phyloP scores from a whole-genome alignment of 345 rosid species.

The Crucihimalaya himalaica region DNA sequence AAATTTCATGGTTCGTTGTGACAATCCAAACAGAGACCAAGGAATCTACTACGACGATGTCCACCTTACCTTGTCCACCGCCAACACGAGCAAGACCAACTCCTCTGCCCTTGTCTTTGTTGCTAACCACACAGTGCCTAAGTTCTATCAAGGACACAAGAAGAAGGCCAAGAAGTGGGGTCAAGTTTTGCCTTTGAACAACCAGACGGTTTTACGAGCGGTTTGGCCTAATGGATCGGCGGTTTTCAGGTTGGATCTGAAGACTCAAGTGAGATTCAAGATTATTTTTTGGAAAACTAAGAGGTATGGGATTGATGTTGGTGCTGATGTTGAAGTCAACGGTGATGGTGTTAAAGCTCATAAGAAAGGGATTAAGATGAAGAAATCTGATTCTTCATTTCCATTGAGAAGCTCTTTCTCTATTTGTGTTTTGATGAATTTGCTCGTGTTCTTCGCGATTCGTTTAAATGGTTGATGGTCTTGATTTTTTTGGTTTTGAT shows the following conservation, averaged over 20 bases:
- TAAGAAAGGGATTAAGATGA: conserved; percentile 49
- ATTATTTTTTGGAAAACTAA: conserved; percentile 60
- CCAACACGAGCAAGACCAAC: not conserved
- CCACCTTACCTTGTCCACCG: conserved; percentile 46
- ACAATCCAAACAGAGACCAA: conserved; percentile 69
- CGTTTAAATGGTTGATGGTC: not conserved
- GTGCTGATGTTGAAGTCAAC: conserved; percentile 55
- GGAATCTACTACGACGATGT: conserved; percentile 68
- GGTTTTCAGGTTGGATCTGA: conserved; percentile 65
- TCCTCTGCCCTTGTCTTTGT: conserved; percentile 18
- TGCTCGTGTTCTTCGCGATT: conserved; percentile 22
- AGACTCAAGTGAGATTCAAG: conserved; percentile 66
- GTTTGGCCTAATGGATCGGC: conserved; percentile 43
- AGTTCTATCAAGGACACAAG: conserved; percentile 62
- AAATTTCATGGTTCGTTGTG: conserved; percentile 48
- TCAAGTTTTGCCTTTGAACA: conserved; percentile 23
- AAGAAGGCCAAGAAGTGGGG: conserved; percentile 62
- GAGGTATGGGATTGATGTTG: conserved; percentile 49
- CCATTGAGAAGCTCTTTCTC: conserved; percentile 14
- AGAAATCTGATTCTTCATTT: conserved; percentile 29
- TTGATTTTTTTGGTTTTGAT: not conserved
- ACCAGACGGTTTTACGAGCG: conserved; percentile 38
- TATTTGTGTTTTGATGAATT: conserved; percentile 19
- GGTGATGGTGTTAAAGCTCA: conserved; percentile 37
- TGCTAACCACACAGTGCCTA: conserved; percentile 36